Percentiles rank a stretch among this genome's conserved stretches.
Conservation (phyloP, 345 rosid genomes). For the Lumnitzera racemosa region DNA sequence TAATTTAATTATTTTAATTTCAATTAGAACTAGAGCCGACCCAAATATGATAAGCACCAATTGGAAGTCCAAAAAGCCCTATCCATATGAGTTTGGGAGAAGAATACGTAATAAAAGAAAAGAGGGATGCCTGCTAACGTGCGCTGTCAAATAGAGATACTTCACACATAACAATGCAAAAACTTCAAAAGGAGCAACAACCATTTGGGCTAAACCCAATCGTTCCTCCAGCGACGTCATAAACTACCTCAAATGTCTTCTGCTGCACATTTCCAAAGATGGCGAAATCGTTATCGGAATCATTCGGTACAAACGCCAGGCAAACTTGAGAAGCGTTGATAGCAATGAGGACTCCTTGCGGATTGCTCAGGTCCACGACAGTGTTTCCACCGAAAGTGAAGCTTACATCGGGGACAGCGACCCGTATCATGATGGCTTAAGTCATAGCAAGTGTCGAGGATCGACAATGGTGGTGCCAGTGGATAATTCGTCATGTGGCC, state of each 20-base stretch:
- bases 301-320: slow-evolving; percentile 11
- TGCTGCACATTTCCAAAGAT: slow-evolving; percentile 23
- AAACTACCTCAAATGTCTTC: slow-evolving; percentile 16
- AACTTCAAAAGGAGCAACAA: no score
- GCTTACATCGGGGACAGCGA: slow-evolving; percentile 6
- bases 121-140: no score
- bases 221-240: slow-evolving; percentile 12
- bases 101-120: no score
- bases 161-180: no score
- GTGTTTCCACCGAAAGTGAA: slow-evolving; percentile 11
- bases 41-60: no score
- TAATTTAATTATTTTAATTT: no score
- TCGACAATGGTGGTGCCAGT: neutral
- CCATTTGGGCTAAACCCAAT: slow-evolving; percentile 15
- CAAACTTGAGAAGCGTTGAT: neutral
- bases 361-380: slow-evolving; percentile 8
- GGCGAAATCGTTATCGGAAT: neutral
- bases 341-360: slow-evolving; percentile 3
- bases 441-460: slow-evolving; percentile 27
- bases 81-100: no score
- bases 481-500: slow-evolving; percentile 15
- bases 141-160: no score
- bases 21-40: no score
- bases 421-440: neutral
- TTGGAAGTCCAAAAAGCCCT: no score